Base-by-base conservation (phyloP, 441 rosid species). In the Aleurites moluccanus region DNA sequence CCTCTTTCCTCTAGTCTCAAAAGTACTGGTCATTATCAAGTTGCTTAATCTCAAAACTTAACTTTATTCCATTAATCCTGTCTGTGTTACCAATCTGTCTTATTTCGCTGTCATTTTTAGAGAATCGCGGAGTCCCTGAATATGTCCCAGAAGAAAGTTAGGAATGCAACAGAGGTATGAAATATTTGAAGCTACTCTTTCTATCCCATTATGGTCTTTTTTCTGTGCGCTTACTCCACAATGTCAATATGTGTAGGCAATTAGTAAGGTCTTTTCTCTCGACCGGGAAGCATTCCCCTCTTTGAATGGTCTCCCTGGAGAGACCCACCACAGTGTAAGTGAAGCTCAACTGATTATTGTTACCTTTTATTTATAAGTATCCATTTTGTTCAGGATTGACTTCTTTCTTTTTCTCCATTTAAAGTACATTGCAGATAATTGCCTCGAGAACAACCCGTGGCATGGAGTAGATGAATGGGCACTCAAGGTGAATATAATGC, bases 251-350 rank as follows among this genome's bases (percentile, higher is more conserved):
- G 50, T 80, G 80, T 79, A 95, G 98, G 97, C 92, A 13, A 79
- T 84, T 57, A 89, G 89, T 78, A 96, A 86, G 88, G 88, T 93
- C 63, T 87, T 88, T 82, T 93, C 98, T 0, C 90, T 96, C 44
- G 99, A 96, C 69, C 88, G 97, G 80, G 97, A 90, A 76, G 94
- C 93, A 69, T 93, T 88, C 82, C 97, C 94, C 63, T 89, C 94
- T 60, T 78, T 91, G 84, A 93, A 88, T 53, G 98, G 97, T 80
- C 85, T 93, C 21, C 97, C 99, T 1, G 96, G 97, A 73, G 93
- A 90, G 79, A 90, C 97, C 57, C 94, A 88, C 79, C 98, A 93
- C 69, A 92, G 97, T 60, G 99, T 96, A 73, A 82, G 96, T 85
- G 63, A 64, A 67, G 64, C 70, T 40, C 5, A 27, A 21, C 70